Evolutionary conservation across 2,329 filamentous ascomycete genomes (phyloP).

Genomic region (Aspergillus sp.): DNA sequence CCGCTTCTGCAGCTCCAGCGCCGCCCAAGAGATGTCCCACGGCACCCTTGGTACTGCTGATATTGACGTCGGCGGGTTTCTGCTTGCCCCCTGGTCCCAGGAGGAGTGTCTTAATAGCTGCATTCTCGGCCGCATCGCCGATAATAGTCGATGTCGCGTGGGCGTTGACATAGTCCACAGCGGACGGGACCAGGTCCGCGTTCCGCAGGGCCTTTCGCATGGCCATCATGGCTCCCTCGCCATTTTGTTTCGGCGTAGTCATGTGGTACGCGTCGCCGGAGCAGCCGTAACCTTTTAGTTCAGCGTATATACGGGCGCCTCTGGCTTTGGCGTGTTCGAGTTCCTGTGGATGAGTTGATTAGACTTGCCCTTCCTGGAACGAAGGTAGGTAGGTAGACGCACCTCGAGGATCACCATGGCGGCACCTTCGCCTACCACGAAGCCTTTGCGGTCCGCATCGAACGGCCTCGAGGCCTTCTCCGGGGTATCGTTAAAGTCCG

Average conservation of each 20-base stretch:
- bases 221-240: slow-evolving; percentile 68
- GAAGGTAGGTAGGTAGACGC: slow-evolving; percentile 4
- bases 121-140: slow-evolving; percentile 81
- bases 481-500: slow-evolving; percentile 67
- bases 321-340: slow-evolving; percentile 75
- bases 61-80: slow-evolving; percentile 58
- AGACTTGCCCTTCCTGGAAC: background rate
- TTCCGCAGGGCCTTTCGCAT: slow-evolving; percentile 77
- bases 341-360: slow-evolving; percentile 44
- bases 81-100: slow-evolving; percentile 60
- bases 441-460: slow-evolving; percentile 68
- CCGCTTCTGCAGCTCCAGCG: slow-evolving; percentile 79
- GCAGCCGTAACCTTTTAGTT: slow-evolving; percentile 79
- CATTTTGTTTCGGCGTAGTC: slow-evolving; percentile 78
- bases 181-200: slow-evolving; percentile 57
- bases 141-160: slow-evolving; percentile 84
- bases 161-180: slow-evolving; percentile 88
- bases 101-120: slow-evolving; percentile 70
- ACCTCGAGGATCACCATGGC: slow-evolving; percentile 78
- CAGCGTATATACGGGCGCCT: slow-evolving; percentile 76
- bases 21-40: slow-evolving; percentile 87
- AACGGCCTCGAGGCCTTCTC: slow-evolving; percentile 73
- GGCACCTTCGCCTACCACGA: slow-evolving; percentile 88
- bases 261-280: slow-evolving; percentile 90
- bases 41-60: slow-evolving; percentile 91